Evolutionary conservation across 495 filamentous ascomycete genomes (phyloP).

Genomic region (Penicillium flavigenum): DNA sequence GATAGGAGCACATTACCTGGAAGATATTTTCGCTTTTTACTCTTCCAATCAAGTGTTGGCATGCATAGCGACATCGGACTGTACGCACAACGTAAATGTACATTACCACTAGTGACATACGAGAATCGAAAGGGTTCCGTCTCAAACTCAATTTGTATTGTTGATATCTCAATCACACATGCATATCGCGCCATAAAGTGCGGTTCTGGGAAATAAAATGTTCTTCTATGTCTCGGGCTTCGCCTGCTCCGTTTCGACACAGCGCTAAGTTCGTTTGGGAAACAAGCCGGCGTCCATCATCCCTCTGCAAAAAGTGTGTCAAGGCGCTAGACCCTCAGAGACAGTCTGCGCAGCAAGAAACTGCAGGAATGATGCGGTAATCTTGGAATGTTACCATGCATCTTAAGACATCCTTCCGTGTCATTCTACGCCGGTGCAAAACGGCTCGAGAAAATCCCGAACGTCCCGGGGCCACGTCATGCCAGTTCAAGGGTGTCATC

Average conservation of each 20-base stretch:
- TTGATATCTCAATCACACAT: not conserved
- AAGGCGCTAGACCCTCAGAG: not conserved
- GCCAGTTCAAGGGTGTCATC: conserved; percentile 1
- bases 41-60: not conserved
- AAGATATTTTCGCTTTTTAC: not conserved
- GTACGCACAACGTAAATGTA: not conserved
- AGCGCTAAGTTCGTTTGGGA: not conserved
- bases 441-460: conserved; percentile 1
- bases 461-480: conserved; percentile 2
- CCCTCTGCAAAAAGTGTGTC: not conserved
- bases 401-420: not conserved
- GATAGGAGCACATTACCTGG: not conserved
- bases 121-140: not conserved
- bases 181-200: not conserved
- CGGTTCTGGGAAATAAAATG: not conserved
- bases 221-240: not conserved
- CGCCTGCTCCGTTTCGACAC: not conserved
- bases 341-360: not conserved
- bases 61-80: not conserved
- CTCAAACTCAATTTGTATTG: not conserved
- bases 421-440: not conserved
- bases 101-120: not conserved
- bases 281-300: not conserved
- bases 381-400: not conserved
- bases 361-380: not conserved